A percentile compares a stretch with the other conserved stretches of the same genome.
phyloP scores from a whole-genome alignment of 2,329 filamentous ascomycete genomes.

The Scleromitrula shiraiana region DNA sequence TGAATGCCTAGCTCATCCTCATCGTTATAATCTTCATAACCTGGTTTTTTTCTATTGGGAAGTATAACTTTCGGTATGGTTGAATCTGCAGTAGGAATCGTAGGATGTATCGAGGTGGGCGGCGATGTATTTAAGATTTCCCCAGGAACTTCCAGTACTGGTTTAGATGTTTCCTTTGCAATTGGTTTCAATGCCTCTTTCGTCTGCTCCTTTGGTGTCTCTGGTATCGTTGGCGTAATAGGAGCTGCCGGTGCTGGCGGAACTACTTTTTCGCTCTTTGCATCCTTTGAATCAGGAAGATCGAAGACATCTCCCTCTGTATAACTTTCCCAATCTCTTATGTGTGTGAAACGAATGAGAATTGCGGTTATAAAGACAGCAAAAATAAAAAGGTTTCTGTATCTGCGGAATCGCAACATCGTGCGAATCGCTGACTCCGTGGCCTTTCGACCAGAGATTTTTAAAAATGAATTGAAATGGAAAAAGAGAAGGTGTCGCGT shows the following conservation, averaged over 20 bases:
- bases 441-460: conserved; percentile 6
- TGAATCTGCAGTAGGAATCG: conserved; percentile 4
- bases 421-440: conserved; percentile 12
- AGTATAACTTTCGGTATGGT: conserved; percentile 20
- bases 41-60: conserved; percentile 22
- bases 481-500: not conserved
- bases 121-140: not conserved
- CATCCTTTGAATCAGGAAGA: conserved; percentile 6
- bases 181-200: not conserved
- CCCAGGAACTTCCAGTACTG: not conserved
- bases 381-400: conserved; percentile 43
- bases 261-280: not conserved
- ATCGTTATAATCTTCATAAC: conserved; percentile 13
- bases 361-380: conserved; percentile 15
- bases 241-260: not conserved
- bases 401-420: conserved; percentile 53
- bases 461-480: not conserved
- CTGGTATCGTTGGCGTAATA: not conserved
- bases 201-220: not conserved
- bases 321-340: conserved; percentile 14
- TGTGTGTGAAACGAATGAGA: conserved; percentile 16
- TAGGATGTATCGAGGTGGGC: not conserved
- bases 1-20: conserved; percentile 17
- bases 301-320: conserved; percentile 7
- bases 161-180: not conserved